Evolutionary conservation across 106 monocot genomes (phyloP).

Genomic region (Xerophyta viscosa): DNA sequence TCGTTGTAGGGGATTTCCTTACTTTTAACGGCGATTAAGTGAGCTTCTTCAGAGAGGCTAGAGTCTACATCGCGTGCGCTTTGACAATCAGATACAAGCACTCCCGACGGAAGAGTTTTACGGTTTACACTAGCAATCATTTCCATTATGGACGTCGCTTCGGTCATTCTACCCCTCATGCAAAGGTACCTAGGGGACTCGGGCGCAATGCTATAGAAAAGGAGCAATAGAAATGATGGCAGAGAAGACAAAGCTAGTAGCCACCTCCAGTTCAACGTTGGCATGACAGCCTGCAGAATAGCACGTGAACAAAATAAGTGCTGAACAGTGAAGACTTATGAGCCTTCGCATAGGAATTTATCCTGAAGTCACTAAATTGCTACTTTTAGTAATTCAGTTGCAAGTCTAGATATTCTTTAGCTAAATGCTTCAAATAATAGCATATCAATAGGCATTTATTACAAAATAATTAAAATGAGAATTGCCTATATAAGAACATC

Average conservation of each 20-base stretch:
- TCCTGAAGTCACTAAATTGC: too few relatives aligned
- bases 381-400: too few relatives aligned
- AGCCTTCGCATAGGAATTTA: too few relatives aligned
- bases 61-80: conserved; percentile 12
- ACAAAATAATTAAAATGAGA: too few relatives aligned
- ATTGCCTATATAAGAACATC: too few relatives aligned
- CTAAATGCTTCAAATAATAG: too few relatives aligned
- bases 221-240: conserved; percentile 63
- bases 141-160: conserved; percentile 43
- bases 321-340: too few relatives aligned
- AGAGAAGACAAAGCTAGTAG: conserved; percentile 58
- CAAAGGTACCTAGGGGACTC: conserved; percentile 86
- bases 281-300: conserved; percentile 57
- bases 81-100: conserved; percentile 26
- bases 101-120: conserved; percentile 41
- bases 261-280: conserved; percentile 81
- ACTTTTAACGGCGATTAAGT: conserved; percentile 15
- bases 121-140: conserved; percentile 51
- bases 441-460: too few relatives aligned
- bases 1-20: conserved; percentile 4
- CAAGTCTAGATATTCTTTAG: too few relatives aligned
- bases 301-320: background rate
- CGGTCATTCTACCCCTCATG: conserved; percentile 46
- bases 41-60: conserved; percentile 22
- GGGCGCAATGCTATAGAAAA: conserved; percentile 52